A percentile compares a stretch with the other conserved stretches of the same genome.
phyloP scores from a whole-genome alignment of 2,329 filamentous ascomycete genomes.

The Trichoderma pleuroti region DNA sequence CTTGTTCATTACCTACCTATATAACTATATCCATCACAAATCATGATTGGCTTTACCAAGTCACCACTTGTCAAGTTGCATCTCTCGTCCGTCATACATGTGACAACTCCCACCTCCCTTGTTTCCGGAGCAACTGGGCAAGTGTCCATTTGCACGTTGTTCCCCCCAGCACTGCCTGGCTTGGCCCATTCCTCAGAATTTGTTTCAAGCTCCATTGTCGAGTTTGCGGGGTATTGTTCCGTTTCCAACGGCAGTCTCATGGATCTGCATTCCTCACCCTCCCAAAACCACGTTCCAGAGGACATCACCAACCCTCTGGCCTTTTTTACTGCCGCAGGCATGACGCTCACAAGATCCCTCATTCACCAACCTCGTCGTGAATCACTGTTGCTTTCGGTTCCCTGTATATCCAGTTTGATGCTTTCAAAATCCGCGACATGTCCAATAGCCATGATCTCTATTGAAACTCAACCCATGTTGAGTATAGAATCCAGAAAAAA shows the following conservation, averaged over 20 bases:
- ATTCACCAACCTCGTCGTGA: not conserved
- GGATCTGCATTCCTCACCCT: constrained; percentile 4
- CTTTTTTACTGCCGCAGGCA: not conserved
- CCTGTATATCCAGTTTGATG: not conserved
- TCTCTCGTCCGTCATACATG: not conserved
- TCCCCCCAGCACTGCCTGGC: not conserved
- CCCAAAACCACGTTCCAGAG: not conserved
- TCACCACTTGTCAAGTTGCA: not conserved
- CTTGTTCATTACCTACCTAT: not conserved
- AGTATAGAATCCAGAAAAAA: not conserved
- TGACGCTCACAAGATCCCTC: not conserved
- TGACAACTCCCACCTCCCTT: not conserved
- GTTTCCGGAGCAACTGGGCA: not conserved
- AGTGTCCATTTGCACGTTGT: not conserved
- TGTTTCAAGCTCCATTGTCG: not conserved
- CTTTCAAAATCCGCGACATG: not conserved
- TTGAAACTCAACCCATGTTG: not conserved
- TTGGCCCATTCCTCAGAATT: constrained; percentile 5
- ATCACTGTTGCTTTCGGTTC: constrained; percentile 8
- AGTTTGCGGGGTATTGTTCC: constrained; percentile 7
- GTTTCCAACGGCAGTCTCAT: constrained; percentile 2
- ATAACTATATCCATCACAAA: not conserved
- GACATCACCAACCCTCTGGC: not conserved
- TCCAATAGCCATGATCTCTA: not conserved
- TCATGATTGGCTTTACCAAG: not conserved